Evolutionary conservation across 2,329 filamentous ascomycete genomes (phyloP).

Genomic region (Aspergillus novofumigatus): DNA sequence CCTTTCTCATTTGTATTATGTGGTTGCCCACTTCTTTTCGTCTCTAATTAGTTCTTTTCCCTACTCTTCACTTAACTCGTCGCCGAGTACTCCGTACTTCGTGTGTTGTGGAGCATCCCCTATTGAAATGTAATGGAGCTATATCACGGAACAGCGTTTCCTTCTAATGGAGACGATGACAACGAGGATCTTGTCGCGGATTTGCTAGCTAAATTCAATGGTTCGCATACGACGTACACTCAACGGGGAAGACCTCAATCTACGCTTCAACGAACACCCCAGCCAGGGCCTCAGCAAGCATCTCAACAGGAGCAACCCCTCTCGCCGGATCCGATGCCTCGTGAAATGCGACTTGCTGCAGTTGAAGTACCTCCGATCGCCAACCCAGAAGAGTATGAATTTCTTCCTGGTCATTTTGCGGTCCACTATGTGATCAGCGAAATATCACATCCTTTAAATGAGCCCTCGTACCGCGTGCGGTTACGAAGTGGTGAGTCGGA

Average conservation of each 20-base stretch:
- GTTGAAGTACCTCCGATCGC: slow-evolving; percentile 30
- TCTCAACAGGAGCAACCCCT: neutral
- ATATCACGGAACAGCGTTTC: neutral
- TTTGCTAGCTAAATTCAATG: slow-evolving; percentile 14
- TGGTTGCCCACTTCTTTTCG: neutral
- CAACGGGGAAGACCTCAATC: neutral
- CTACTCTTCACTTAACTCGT: neutral
- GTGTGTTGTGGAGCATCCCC: too few species aligned
- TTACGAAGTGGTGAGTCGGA: slow-evolving; percentile 34
- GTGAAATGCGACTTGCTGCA: slow-evolving; percentile 8
- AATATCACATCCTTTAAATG: slow-evolving; percentile 15
- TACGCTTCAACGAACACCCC: neutral
- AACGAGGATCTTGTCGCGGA: slow-evolving; percentile 17
- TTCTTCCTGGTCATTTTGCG: slow-evolving; percentile 36
- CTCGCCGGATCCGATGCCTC: neutral
- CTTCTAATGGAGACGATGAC: slow-evolving; percentile 1
- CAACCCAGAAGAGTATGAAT: slow-evolving; percentile 34
- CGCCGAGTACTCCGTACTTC: neutral
- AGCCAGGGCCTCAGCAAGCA: neutral
- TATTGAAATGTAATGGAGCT: neutral
- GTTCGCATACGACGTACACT: neutral
- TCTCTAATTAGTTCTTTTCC: neutral
- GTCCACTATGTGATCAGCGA: slow-evolving; percentile 30
- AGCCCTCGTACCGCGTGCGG: slow-evolving; percentile 28
- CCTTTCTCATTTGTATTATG: neutral